phyloP scores from a whole-genome alignment of 345 rosid genomes.

The Erucastrum elatum region DNA sequence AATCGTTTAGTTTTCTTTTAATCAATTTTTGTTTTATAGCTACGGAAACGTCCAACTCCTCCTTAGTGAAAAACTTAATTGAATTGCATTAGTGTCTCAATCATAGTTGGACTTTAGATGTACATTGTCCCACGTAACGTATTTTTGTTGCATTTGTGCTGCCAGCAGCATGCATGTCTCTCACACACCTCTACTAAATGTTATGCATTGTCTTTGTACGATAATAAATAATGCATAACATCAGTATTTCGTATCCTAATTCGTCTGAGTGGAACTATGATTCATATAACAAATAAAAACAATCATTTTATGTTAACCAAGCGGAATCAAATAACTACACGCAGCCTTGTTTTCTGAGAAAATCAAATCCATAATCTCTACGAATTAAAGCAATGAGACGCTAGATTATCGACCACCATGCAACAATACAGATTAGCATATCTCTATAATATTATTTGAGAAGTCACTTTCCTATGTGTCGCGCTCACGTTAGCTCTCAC shows the following conservation, averaged over 20 bases:
- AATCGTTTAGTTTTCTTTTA: background rate
- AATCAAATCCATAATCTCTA: background rate
- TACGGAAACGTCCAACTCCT: background rate
- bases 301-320: background rate
- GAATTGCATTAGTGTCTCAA: slow-evolving; percentile 11
- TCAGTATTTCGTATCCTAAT: background rate
- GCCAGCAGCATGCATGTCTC: background rate
- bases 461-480: no score
- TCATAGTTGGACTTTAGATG: background rate
- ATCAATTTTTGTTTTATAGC: background rate
- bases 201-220: background rate
- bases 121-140: slow-evolving; percentile 1
- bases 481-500: no score
- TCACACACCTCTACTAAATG: background rate
- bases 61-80: background rate
- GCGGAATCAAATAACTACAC: background rate
- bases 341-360: background rate
- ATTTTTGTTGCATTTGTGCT: background rate
- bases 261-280: background rate
- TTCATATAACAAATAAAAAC: background rate
- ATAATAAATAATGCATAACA: background rate
- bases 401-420: background rate
- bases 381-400: background rate
- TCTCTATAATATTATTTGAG: no score
- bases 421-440: background rate